These are phyloP conservation scores for Pseudisothecium myosuroides DNA, from an alignment of 225 moss, liverwort and hornwort genomes.

Conservation along the genomic window DNA sequence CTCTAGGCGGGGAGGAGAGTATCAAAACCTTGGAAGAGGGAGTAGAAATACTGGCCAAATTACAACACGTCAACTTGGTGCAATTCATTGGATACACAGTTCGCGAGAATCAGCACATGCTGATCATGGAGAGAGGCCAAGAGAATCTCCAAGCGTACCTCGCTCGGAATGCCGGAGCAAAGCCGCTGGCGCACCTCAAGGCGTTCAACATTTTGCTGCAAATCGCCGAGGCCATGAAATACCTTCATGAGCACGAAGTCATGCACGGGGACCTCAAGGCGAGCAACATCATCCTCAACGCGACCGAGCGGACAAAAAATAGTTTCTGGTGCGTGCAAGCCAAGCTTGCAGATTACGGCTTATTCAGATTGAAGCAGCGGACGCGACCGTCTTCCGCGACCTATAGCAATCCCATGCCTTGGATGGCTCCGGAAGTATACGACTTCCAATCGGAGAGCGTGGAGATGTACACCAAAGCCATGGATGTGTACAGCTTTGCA, in stretches of 20 bases:
- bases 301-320: constrained; percentile 9
- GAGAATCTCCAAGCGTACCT: constrained; percentile 15
- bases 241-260: constrained; percentile 28
- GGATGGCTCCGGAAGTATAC: constrained; percentile 25
- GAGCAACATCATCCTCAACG: constrained; percentile 16
- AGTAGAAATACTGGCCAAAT: not conserved
- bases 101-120: constrained; percentile 13
- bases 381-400: not conserved
- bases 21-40: constrained; percentile 14
- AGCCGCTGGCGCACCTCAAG: constrained; percentile 19
- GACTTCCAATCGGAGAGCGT: not conserved
- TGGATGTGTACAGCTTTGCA: constrained; percentile 51
- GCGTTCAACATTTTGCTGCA: constrained; percentile 25
- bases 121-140: constrained; percentile 20
- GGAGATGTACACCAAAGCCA: constrained; percentile 17
- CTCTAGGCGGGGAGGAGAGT: constrained; percentile 3
- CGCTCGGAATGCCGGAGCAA: not conserved
- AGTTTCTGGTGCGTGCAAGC: constrained; percentile 25
- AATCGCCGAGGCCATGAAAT: constrained; percentile 32
- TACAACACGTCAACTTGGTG: constrained; percentile 36
- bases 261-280: constrained; percentile 23
- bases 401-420: constrained; percentile 4
- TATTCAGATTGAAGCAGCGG: constrained; percentile 8
- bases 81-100: constrained; percentile 37
- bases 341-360: constrained; percentile 34